phyloP scores from a whole-genome alignment of 2,329 filamentous ascomycete genomes.

The Alternaria ethzedia region DNA sequence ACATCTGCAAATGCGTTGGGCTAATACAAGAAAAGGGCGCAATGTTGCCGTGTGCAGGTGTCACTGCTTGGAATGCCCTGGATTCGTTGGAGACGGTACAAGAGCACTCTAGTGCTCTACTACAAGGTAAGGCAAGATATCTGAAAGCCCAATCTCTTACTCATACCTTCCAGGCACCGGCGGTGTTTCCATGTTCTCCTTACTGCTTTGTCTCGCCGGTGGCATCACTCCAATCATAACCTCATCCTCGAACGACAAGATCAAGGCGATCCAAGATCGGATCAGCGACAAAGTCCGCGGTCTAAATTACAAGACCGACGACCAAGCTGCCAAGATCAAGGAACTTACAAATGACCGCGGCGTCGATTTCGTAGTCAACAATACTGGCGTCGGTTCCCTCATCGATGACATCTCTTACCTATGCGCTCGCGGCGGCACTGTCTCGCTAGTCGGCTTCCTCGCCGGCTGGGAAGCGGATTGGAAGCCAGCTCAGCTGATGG shows the following conservation, averaged over 20 bases:
- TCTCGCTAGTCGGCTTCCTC: slow-evolving; percentile 37
- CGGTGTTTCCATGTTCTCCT: slow-evolving; percentile 49
- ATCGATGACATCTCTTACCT: slow-evolving; percentile 21
- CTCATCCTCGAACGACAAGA: slow-evolving; percentile 62
- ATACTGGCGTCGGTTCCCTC: slow-evolving; percentile 25
- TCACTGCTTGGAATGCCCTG: slow-evolving; percentile 34
- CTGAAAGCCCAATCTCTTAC: background rate
- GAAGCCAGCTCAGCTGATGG: slow-evolving; percentile 16
- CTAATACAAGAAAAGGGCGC: slow-evolving; percentile 14
- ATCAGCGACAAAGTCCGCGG: slow-evolving; percentile 35
- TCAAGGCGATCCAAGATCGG: slow-evolving; percentile 53
- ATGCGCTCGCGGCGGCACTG: slow-evolving; percentile 17
- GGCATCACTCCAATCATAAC: slow-evolving; percentile 61
- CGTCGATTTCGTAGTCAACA: slow-evolving; percentile 57
- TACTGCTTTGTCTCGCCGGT: slow-evolving; percentile 31
- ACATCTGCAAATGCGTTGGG: background rate
- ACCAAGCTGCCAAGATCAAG: slow-evolving; percentile 62
- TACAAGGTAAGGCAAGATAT: slow-evolving; percentile 6
- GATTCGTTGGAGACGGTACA: slow-evolving; percentile 16
- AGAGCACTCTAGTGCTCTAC: slow-evolving; percentile 17
- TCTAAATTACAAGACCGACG: slow-evolving; percentile 65
- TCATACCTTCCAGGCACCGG: slow-evolving; percentile 39
- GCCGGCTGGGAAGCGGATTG: slow-evolving; percentile 18
- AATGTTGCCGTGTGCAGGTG: slow-evolving; percentile 30
- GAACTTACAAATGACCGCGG: slow-evolving; percentile 50